These are phyloP conservation scores for Mycena vitilis DNA, from an alignment of 768 basidiomycete genomes.

Conservation along the genomic window DNA sequence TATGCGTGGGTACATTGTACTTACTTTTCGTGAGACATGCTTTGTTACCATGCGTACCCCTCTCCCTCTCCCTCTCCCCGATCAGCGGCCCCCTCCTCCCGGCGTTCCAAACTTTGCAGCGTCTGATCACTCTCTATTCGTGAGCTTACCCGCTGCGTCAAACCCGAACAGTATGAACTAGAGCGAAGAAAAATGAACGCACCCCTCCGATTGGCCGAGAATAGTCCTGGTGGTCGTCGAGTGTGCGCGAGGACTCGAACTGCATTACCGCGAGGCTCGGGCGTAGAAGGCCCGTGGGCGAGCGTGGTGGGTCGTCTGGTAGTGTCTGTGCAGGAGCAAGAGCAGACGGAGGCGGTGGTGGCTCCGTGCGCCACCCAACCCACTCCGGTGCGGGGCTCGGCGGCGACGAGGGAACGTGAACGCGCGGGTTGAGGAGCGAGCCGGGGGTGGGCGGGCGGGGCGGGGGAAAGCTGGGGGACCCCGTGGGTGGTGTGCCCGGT, in stretches of 20 bases:
- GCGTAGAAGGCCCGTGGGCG: conserved; percentile 12
- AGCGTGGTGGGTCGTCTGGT: neutral
- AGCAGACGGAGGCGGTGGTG: neutral
- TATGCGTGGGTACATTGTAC: no score
- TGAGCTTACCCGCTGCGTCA: neutral
- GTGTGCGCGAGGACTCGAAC: conserved; percentile 3
- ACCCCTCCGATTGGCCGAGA: conserved; percentile 25
- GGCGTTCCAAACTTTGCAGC: neutral
- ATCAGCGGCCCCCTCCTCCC: neutral
- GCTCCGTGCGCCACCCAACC: neutral
- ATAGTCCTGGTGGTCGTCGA: conserved; percentile 21
- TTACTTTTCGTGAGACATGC: no score
- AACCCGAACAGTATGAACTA: no score
- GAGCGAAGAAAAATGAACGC: neutral
- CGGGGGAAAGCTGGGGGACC: neutral
- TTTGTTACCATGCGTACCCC: neutral
- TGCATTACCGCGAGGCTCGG: conserved; percentile 26
- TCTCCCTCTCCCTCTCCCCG: neutral
- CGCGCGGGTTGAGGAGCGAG: conserved; percentile 25
- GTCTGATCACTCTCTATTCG: conserved; percentile 3
- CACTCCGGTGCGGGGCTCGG: neutral
- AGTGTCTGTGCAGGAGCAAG: neutral
- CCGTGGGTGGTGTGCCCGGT: neutral
- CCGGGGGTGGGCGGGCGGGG: neutral
- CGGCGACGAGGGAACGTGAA: neutral